Evolutionary conservation across 2,329 filamentous ascomycete species (phyloP), one percentile per base, ranked within the genome.

Genomic region (Lachnellula subtilissima): DNA sequence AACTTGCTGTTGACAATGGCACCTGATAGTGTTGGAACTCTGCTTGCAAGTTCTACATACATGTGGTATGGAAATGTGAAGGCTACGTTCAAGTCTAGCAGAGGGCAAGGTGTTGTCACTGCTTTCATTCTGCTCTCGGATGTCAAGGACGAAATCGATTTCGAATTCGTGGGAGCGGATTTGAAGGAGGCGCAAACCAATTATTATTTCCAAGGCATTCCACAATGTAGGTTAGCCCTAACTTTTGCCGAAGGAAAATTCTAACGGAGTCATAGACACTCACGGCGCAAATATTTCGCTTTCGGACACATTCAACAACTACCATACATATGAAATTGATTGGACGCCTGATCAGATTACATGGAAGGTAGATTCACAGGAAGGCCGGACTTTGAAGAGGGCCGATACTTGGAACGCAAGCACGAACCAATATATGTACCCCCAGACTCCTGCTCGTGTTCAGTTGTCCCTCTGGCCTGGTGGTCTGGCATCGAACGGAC

Each of bases 81-180:
- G 72, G 91, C 90, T 53, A 88, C 78, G 55, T 78, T 97, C 72
- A 94, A 91, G 79, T 93, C 91, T 0, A 88, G 87, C 62, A 86
- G 89, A 67, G 92, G 91, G 56, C 76, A 79, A 47, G 94, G 94
- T 79, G 94, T 99, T 22, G 88, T 99, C n/a, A 95, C 91, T 2
- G 93, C 91, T 32, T 99, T 99, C 71, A 99, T 99, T 71, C 78
- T 97, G 69, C 84, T 97, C 73, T 92, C 89, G 37, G 93, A 97
- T 68, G 88, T 95, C 69, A 96, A 97, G 80, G 94, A 99, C 69
- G 94, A 99, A 74, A 96, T 99, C 67, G 94, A 99, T 76, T 97
- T 91, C 71, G 94, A 99, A 73, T 97, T 88, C 71, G 82, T 99
- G 53, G 94, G 94, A 63, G 82, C 82, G 46, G 89, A 97, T 68